These are phyloP conservation scores for Cichorium intybus DNA, from an alignment of 140 eudicot genomes.

Conservation along the genomic window DNA sequence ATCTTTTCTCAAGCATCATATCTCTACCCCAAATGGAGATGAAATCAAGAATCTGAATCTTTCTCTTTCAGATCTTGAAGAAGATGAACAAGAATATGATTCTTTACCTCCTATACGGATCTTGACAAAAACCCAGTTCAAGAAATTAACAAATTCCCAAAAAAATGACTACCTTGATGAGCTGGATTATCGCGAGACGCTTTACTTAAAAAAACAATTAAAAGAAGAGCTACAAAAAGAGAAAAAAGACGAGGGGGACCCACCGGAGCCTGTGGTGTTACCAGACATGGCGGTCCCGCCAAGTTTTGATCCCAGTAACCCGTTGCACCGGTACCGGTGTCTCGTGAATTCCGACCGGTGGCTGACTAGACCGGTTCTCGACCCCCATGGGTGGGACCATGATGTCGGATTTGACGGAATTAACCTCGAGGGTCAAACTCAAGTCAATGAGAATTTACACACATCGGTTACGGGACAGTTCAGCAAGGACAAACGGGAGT, in stretches of 20 bases:
- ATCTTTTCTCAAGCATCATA: conserved; percentile 66
- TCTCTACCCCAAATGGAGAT: conserved; percentile 40
- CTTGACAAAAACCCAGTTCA: conserved; percentile 73
- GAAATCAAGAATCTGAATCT: conserved; percentile 39
- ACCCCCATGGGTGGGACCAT: conserved; percentile 96
- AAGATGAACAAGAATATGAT: conserved; percentile 87
- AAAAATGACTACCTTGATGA: conserved; percentile 86
- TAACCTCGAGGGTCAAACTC: conserved; percentile 50
- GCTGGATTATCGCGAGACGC: conserved; percentile 94
- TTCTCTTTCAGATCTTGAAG: conserved; percentile 50
- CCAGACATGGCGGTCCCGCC: conserved; percentile 91
- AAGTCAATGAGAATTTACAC: conserved; percentile 47
- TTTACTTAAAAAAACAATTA: conserved; percentile 73
- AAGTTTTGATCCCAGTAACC: conserved; percentile 73
- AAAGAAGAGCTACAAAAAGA: conserved; percentile 59
- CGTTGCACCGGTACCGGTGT: conserved; percentile 72
- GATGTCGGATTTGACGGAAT: conserved; percentile 97
- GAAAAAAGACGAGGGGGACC: conserved; percentile 38
- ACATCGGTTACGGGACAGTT: conserved; percentile 70
- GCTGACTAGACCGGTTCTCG: conserved; percentile 89
- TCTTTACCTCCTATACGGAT: conserved; percentile 88
- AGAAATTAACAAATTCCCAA: conserved; percentile 56
- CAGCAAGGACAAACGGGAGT: conserved; percentile 96
- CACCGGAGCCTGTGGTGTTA: conserved; percentile 58
- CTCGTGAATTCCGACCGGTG: conserved; percentile 65